Base-by-base conservation (phyloP, 164 flowering plant genomes). In the Houttuynia cordata region DNA sequence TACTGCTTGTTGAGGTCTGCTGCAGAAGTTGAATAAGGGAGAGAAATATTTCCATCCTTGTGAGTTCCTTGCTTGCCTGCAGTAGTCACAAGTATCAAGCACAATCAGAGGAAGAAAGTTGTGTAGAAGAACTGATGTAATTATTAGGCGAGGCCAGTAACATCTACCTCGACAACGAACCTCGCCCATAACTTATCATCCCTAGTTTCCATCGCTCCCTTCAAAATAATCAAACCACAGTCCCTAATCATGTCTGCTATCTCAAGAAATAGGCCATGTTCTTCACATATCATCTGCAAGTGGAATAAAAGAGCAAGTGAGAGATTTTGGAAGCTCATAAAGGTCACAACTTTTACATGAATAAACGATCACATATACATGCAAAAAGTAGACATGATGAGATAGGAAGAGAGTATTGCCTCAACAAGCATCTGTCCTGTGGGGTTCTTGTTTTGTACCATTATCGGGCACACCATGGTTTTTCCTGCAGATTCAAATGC, bases 271-370 rank as follows among this genome's bases (percentile, higher is more conserved):
- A 82, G 71, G n/a, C 72, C 77, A 23, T 80, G 75, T 17, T 84
- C 88, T 23, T 78, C 73, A 57, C 98, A 92, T 20, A 78, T 30
- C 89, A 92, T 83, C 98, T 92, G 81, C 42, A 30, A 12, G 13
- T 40, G 15, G 24, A 54, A 54, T n/a, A 15, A 30, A 49, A 41
- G 10, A 41, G 14, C 22, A 54, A 17, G 21, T 45, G 18, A 12
- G 18, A 59, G 22, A 18, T 8, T 24, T 6, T 30, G 37, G 37
- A 30, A 30, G 37, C 37, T 30, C 4, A 30, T 30, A 30, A 30
- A 30, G 37, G 37, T 30, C 37, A 30, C 4, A 30, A 30, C 6
- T 30, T 6, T 30, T 2, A 30, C 6, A 30, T 2, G 37, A 30
- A 30, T 30, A 30, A 30, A 30, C 4, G 37, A 30, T 30, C 4